Evolutionary conservation across 1,139 yeast species (phyloP).

Genomic region (Geotrichum klebahnii): DNA sequence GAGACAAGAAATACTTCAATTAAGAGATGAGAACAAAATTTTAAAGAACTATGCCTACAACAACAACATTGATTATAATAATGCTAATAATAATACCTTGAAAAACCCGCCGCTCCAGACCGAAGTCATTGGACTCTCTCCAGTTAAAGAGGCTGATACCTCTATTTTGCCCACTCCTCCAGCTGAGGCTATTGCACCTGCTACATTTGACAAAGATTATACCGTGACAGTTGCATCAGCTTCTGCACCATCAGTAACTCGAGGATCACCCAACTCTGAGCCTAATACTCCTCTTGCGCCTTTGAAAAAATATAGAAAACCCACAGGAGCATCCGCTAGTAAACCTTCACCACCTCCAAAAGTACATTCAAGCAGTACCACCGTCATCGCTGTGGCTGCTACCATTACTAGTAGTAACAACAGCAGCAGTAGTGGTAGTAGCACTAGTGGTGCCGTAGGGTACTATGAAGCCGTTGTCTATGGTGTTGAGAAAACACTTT

Average conservation of each 20-base stretch:
- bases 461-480: constrained; percentile 19
- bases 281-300: background rate
- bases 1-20: background rate
- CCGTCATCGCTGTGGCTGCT: background rate
- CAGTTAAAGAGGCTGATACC: background rate
- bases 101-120: no score
- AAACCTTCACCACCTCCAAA: background rate
- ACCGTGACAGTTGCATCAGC: no score
- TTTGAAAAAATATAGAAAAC: background rate
- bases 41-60: background rate
- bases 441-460: background rate
- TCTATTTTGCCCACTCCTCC: constrained; percentile 8
- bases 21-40: constrained; percentile 1
- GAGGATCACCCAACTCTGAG: background rate
- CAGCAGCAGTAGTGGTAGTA: background rate
- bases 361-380: background rate
- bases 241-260: no score
- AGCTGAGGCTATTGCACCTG: background rate
- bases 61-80: background rate
- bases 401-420: background rate
- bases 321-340: background rate
- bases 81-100: background rate
- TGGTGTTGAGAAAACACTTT: constrained; percentile 16
- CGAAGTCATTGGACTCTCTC: background rate
- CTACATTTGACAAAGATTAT: no score